Base-by-base conservation (phyloP, 1,284 basidiomycete genomes). In the Mrakiaceae sp. region DNA sequence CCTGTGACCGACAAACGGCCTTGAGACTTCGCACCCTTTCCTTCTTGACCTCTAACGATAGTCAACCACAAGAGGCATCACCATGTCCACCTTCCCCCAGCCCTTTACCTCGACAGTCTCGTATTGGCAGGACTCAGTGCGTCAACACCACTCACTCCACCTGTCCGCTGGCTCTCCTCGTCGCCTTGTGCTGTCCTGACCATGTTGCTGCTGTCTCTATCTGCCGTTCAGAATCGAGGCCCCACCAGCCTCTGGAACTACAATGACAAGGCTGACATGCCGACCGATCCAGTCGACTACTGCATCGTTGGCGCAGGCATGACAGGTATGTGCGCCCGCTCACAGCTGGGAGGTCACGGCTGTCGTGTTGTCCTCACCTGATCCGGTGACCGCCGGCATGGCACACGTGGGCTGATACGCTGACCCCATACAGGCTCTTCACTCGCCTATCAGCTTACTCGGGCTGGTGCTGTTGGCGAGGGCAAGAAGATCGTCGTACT, bases 111-210 rank as follows among this genome's bases (percentile, higher is more conserved):
- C 70, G 5, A 68, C 70, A 2, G 68, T 69, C 16, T 73, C 72
- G 4, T 70, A 73, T 66, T 73, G 72, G 72, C 72, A 73, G 58
- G 69, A 67, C 6, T 69, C 70, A 4, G 70, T 71, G 14, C 62
- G 70, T 54, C 14, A 7, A 10, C 52, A 53, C 27, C 7, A 16
- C 8, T 27, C 27, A 2, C 27, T 27, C 27, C 27, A 27, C 27
- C 27, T 27, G 27, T 27, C 27, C 27, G 27, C 27, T 27, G 27
- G 27, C 27, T 2, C 27, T 27, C 27, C 27, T 27, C 27, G 27
- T 27, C 27, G 27, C 27, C 27, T 27, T 27, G 27, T 27, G 27
- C 27, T 27, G 27, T 27, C 27, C 52, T 53, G 14, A 14, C 52
- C 27, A 27, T n/a, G 8, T 6, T 42, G 2, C 39, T 10, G 7